These are phyloP conservation scores for Ceratocystis destructans DNA, from an alignment of 2,329 filamentous ascomycete species.

Conservation along the genomic window DNA sequence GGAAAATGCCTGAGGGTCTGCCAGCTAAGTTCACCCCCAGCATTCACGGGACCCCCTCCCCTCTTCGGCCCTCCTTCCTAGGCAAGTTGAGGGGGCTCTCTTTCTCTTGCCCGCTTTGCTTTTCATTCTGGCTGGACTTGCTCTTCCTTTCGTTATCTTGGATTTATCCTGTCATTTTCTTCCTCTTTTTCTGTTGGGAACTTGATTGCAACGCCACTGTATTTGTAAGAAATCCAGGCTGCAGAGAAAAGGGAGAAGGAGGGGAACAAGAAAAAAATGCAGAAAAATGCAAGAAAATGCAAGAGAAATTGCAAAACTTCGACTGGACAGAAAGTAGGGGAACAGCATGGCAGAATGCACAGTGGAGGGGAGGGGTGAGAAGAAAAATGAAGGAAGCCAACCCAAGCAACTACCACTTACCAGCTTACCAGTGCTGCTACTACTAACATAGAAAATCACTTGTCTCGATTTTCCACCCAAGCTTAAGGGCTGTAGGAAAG, in stretches of 20 bases:
- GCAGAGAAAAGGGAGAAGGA: neutral
- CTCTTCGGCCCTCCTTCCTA: neutral
- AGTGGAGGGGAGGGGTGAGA: neutral
- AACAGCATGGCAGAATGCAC: neutral
- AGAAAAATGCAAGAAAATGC: neutral
- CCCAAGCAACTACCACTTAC: constrained; percentile 5
- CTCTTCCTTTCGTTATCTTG: neutral
- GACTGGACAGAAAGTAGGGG: neutral
- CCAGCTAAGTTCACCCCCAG: neutral
- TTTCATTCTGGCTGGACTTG: neutral
- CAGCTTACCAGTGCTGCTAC: neutral
- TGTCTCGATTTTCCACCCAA: neutral
- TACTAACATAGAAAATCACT: neutral
- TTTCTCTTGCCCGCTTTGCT: neutral
- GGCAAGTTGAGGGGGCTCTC: neutral
- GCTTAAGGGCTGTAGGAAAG: neutral
- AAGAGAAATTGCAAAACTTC: neutral
- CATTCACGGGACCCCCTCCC: neutral
- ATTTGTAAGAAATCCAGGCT: neutral
- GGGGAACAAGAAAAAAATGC: neutral
- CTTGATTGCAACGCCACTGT: neutral
- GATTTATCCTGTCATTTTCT: neutral
- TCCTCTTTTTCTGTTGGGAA: neutral
- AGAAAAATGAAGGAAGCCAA: neutral
- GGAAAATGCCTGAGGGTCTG: neutral